A percentile compares a stretch with the other conserved stretches of the same genome.
phyloP scores from a whole-genome alignment of 768 basidiomycete genomes.

The Rhizopogon sp. region DNA sequence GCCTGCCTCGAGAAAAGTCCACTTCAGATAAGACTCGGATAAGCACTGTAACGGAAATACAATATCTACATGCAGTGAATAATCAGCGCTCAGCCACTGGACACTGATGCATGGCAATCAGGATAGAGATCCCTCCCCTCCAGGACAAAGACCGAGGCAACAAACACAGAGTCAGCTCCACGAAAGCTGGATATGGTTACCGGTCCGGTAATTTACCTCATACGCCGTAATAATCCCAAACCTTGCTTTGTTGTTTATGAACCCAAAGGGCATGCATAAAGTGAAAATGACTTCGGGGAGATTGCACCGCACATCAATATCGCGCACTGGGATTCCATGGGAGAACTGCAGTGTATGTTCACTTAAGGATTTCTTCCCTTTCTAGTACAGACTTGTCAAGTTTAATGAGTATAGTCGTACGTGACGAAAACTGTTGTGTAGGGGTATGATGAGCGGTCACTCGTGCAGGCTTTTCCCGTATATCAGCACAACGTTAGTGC shows the following conservation, averaged over 20 bases:
- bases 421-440: conserved; percentile 68
- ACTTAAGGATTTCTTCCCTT: conserved; percentile 88
- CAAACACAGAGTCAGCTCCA: too few species aligned
- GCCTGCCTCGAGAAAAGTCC: neutral
- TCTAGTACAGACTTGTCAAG: conserved; percentile 90
- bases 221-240: too few species aligned
- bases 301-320: neutral
- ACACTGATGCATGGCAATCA: too few species aligned
- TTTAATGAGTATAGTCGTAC: conserved; percentile 97
- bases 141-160: too few species aligned
- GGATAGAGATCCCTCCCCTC: too few species aligned
- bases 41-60: neutral
- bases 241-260: too few species aligned
- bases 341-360: conserved; percentile 14
- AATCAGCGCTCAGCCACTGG: too few species aligned
- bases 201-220: too few species aligned
- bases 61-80: too few species aligned
- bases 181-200: too few species aligned
- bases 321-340: neutral
- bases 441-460: conserved; percentile 96
- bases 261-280: neutral
- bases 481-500: neutral
- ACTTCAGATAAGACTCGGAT: neutral
- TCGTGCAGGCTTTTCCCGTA: conserved; percentile 70
- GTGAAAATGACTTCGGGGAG: neutral